Evolutionary conservation across 2,329 filamentous ascomycete genomes (phyloP).

Genomic region (Ramichloridium luteum): DNA sequence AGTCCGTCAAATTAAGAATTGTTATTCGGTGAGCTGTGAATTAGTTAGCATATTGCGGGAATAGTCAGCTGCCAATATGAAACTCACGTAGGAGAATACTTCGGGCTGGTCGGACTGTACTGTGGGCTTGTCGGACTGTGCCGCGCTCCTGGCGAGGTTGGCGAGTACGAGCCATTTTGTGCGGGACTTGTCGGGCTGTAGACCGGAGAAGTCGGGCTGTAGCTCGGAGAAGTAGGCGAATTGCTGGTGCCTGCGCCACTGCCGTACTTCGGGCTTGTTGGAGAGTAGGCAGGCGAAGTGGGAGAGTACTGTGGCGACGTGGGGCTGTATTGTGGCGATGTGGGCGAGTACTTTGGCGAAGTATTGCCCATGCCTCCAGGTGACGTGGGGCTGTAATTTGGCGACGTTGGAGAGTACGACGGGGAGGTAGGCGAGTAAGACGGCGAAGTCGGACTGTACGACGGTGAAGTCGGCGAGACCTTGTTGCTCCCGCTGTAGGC

Average conservation of each 20-base stretch:
- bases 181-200: conserved; percentile 27
- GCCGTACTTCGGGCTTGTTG: conserved; percentile 27
- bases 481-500: conserved; percentile 20
- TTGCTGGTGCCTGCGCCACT: conserved; percentile 40
- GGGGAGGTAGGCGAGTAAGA: conserved; percentile 50
- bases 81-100: conserved; percentile 38
- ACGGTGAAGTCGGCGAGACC: conserved; percentile 40
- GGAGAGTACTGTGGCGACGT: conserved; percentile 51
- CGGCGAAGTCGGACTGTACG: conserved; percentile 68
- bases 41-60: conserved; percentile 3
- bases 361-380: conserved; percentile 22
- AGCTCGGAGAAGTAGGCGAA: conserved; percentile 34
- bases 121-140: conserved; percentile 17
- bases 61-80: not conserved
- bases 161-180: conserved; percentile 19
- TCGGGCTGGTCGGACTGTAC: conserved; percentile 38
- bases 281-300: conserved; percentile 45
- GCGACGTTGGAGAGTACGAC: conserved; percentile 56
- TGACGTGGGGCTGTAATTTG: conserved; percentile 35
- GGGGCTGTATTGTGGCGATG: conserved; percentile 38
- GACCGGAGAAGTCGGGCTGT: conserved; percentile 46
- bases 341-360: conserved; percentile 41
- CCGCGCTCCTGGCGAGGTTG: conserved; percentile 15
- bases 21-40: conserved; percentile 20
- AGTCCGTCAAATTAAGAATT: no score